phyloP scores from a whole-genome alignment of 2,329 filamentous ascomycete genomes.

The Bipolaris zeicola region DNA sequence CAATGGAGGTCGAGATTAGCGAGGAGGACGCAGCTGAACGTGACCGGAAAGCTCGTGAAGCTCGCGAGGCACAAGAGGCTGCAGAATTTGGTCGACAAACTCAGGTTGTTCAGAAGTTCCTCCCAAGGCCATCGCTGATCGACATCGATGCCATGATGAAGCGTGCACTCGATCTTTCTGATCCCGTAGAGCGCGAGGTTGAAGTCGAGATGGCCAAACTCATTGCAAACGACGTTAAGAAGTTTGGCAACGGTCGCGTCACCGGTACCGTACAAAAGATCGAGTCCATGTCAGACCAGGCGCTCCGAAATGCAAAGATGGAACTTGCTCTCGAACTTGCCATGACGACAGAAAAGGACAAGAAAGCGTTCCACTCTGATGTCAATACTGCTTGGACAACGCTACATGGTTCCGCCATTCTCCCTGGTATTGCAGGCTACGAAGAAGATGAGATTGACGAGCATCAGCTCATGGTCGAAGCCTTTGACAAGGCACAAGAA shows the following conservation, averaged over 20 bases:
- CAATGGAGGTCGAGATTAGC: constrained; percentile 57
- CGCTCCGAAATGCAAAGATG: constrained; percentile 75
- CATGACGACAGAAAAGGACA: constrained; percentile 56
- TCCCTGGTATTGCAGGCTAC: constrained; percentile 83
- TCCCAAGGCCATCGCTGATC: constrained; percentile 77
- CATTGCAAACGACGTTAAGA: constrained; percentile 79
- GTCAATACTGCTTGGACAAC: constrained; percentile 57
- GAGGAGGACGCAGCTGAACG: constrained; percentile 75
- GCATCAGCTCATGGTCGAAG: constrained; percentile 66
- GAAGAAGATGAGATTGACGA: constrained; percentile 76
- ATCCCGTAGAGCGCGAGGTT: constrained; percentile 72
- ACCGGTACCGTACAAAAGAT: constrained; percentile 66
- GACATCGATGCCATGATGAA: constrained; percentile 73
- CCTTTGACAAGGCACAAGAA: constrained; percentile 78
- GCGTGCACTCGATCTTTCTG: constrained; percentile 63
- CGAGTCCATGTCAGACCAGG: constrained; percentile 70
- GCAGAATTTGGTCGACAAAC: constrained; percentile 81
- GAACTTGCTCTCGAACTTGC: constrained; percentile 74
- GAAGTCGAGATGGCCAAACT: constrained; percentile 78
- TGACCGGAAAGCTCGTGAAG: constrained; percentile 69
- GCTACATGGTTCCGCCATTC: constrained; percentile 54
- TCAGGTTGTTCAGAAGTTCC: constrained; percentile 83
- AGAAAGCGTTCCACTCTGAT: constrained; percentile 52
- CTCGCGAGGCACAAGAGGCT: constrained; percentile 67
- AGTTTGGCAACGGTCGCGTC: constrained; percentile 72